phyloP scores from a whole-genome alignment of 805 yeast species.

The Pichia sporocuriosa region DNA sequence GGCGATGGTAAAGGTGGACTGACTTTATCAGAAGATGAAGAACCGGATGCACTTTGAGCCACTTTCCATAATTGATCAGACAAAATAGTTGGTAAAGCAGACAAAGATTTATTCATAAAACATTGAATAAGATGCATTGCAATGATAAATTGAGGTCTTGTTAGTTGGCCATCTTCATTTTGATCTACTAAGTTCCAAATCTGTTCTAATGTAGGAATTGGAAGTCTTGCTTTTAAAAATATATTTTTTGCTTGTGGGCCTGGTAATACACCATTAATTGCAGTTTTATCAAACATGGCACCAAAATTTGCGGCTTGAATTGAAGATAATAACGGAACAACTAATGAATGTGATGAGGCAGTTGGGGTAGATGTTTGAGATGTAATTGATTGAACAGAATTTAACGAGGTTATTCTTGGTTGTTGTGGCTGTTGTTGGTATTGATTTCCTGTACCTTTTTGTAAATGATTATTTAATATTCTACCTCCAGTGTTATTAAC shows the following conservation, averaged over 20 bases:
- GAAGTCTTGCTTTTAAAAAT: conserved; percentile 81
- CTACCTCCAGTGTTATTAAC: conserved; percentile 33
- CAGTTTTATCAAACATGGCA: conserved; percentile 67
- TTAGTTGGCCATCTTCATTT: conserved; percentile 63
- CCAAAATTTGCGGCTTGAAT: conserved; percentile 58
- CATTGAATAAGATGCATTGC: conserved; percentile 96
- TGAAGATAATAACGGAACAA: conserved; percentile 48
- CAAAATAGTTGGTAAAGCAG: conserved; percentile 30
- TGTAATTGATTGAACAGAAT: conserved; percentile 26
- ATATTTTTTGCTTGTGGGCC: conserved; percentile 83
- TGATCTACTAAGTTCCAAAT: conserved; percentile 88
- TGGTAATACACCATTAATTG: conserved; percentile 46
- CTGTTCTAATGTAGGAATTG: conserved; percentile 69
- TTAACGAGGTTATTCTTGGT: conserved; percentile 31
- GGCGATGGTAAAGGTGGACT: background rate
- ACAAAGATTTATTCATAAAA: conserved; percentile 55
- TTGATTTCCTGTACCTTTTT: conserved; percentile 10
- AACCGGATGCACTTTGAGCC: conserved; percentile 16
- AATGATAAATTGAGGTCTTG: conserved; percentile 70
- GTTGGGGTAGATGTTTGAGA: conserved; percentile 22
- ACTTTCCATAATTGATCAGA: conserved; percentile 30
- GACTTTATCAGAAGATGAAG: conserved; percentile 4
- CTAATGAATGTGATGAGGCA: conserved; percentile 16
- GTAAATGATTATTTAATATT: conserved; percentile 10
- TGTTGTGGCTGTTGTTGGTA: background rate